Base-by-base conservation (phyloP, 1,284 basidiomycete genomes). In the Tilletia indica region DNA sequence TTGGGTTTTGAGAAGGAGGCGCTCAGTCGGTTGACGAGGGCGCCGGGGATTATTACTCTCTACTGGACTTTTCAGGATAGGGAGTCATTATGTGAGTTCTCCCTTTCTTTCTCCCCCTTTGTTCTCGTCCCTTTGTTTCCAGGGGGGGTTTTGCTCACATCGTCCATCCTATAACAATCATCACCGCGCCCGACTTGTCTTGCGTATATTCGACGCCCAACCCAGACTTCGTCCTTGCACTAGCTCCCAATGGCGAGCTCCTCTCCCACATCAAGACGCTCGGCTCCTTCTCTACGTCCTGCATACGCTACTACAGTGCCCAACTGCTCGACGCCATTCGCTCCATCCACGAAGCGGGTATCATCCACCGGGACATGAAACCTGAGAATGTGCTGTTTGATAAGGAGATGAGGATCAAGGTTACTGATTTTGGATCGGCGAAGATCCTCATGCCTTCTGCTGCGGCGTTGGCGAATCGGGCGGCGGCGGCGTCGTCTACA, bases 1-100 rank as follows among this genome's bases (percentile, higher is more conserved):
- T 84, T 39, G 66, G 74, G 14, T 75, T 84, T 84, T 49, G 82
- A 84, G 68, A 84, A 82, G 71, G 81, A 83, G 68, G 82, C 82
- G 25, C 71, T 84, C 25, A 82, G 81, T 67, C 76, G 81, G 21
- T 72, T 84, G 61, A 77, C 78, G 34, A 73, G 77, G n/a, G 73
- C 77, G 70, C 81, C 80, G 0, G 82, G 82, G 3, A 77, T 83
- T 19, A 76, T 84, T 19, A 83, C 78, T 4, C 76, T 84, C 3
- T 84, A 77, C 42, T 81, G 80, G 79, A 83, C 82, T 0, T 84
- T 84, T 61, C 82, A 84, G 64, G 82, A 84, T 71, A 76, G 78
- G 16, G 82, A 84, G 36, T 75, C 72, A 39, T 74, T 84, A 6
- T 84, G 72, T 74, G 63, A 71, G 72, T 73, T 3, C 38, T 12